phyloP scores from a whole-genome alignment of 805 yeast genomes.

The Candida fluviatilis region DNA sequence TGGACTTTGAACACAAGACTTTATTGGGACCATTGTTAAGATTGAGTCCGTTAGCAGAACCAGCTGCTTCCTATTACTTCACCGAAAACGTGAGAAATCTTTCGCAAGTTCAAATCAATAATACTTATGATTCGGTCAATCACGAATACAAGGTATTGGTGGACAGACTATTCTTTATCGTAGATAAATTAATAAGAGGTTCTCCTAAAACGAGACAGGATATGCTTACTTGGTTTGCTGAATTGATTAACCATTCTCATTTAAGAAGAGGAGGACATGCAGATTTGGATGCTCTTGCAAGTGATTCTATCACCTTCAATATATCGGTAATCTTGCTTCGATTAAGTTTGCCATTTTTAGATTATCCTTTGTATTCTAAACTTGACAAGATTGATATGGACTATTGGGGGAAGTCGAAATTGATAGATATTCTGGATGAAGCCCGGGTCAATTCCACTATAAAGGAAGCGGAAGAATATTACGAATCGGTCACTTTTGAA shows the following conservation, averaged over 20 bases:
- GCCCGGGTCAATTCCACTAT: slow-evolving; percentile 77
- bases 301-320: slow-evolving; percentile 82
- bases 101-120: slow-evolving; percentile 36
- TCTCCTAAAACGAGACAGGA: slow-evolving; percentile 60
- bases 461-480: slow-evolving; percentile 61
- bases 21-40: slow-evolving; percentile 74
- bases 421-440: slow-evolving; percentile 72
- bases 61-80: slow-evolving; percentile 47
- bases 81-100: slow-evolving; percentile 16
- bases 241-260: slow-evolving; percentile 76
- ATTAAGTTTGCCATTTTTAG: slow-evolving; percentile 82
- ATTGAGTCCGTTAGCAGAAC: slow-evolving; percentile 65
- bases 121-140: slow-evolving; percentile 57
- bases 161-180: slow-evolving; percentile 62
- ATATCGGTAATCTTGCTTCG: slow-evolving; percentile 61
- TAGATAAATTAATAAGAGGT: slow-evolving; percentile 74
- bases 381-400: slow-evolving; percentile 73
- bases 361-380: slow-evolving; percentile 53
- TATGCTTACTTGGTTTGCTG: slow-evolving; percentile 65
- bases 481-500: slow-evolving; percentile 25
- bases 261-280: slow-evolving; percentile 84
- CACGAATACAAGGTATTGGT: slow-evolving; percentile 57
- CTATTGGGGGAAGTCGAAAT: slow-evolving; percentile 52
- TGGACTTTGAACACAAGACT: slow-evolving; percentile 56
- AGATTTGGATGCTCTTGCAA: slow-evolving; percentile 57